Evolutionary conservation across 441 rosid species (phyloP), one percentile per base, ranked within the genome.

Genomic region (Adansonia rubrostipa): DNA sequence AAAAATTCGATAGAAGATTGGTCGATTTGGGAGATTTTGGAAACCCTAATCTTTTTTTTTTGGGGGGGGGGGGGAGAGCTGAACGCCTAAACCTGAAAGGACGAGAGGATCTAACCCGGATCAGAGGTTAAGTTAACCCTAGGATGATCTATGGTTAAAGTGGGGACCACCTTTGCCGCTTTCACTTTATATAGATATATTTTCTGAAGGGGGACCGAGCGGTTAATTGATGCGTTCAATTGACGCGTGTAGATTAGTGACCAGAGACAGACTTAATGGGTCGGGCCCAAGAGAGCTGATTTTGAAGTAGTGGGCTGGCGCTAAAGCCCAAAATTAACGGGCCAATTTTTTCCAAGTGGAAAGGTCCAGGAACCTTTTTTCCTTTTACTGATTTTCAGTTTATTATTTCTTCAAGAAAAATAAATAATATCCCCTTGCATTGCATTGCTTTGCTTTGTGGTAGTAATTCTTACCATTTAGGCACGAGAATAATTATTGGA

Each of bases 21-120:
- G n/a, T 10, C 22, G 65, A 73, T 73, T 73, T 54, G 33, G 33
- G n/a, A n/a, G 50, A 73, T 56, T 56, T 57, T 7, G 11, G 63
- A 73, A 73, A 73, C 76, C 76, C 75, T 72, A 72, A 54, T 72
- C 75, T 33, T 5, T n/a, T 24, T 50, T 6, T 61, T 10, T 42
- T 42, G 45, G 54, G 61, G 44, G 76, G 13, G 3, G 22, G 63
- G 73, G 73, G 9, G 63, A 56, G 51, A 67, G 76, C 76, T 73
- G 11, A 2, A 13, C 62, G 62, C 62, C 62, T 19, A 57, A 72
- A 50, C 45, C 44, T 24, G 74, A 14, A 22, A 33, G 62, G 24
- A 14, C 36, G 20, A 36, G 54, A 47, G 44, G 69, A 45, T 61
- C 68, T 61, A 61, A 74, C 77, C 57, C 77, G 33, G 14, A 74